Evolutionary conservation across 164 flowering plant species (phyloP).

Genomic region (Magnolia sinica): DNA sequence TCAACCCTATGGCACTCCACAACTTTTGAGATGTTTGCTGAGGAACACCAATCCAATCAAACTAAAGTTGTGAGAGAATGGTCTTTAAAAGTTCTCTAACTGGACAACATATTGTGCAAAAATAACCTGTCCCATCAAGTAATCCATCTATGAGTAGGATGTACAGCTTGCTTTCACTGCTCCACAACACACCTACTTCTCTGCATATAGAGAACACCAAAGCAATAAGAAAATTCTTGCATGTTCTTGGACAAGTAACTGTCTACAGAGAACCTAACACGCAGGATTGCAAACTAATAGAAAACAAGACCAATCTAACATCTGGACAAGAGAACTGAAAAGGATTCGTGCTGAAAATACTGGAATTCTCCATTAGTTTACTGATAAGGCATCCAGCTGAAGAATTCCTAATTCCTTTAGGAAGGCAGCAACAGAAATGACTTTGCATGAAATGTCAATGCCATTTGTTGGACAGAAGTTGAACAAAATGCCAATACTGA

Average conservation of each 20-base stretch:
- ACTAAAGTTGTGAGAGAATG: neutral
- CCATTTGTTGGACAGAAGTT: too few relatives aligned
- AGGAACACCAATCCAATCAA: slow-evolving; percentile 9
- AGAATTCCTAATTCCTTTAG: too few relatives aligned
- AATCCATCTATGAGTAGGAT: slow-evolving; percentile 31
- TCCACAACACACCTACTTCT: slow-evolving; percentile 49
- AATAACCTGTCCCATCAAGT: slow-evolving; percentile 57
- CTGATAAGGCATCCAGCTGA: too few relatives aligned
- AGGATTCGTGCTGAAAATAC: too few relatives aligned
- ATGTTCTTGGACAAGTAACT: neutral
- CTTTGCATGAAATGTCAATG: too few relatives aligned
- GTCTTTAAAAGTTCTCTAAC: neutral
- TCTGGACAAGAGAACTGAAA: too few relatives aligned
- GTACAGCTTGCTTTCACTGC: slow-evolving; percentile 58
- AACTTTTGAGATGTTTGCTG: slow-evolving; percentile 39
- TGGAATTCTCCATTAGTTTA: too few relatives aligned
- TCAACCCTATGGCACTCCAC: slow-evolving; percentile 48
- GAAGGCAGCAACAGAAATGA: too few relatives aligned
- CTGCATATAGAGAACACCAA: slow-evolving; percentile 32
- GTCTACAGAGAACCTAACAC: neutral
- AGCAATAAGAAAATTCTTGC: slow-evolving; percentile 5
- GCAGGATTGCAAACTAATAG: neutral
- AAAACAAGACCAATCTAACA: neutral
- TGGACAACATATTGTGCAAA: slow-evolving; percentile 3
- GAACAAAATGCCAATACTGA: too few relatives aligned